Evolutionary conservation across 1,284 basidiomycete species (phyloP).

Genomic region (Stereum hirsutum): DNA sequence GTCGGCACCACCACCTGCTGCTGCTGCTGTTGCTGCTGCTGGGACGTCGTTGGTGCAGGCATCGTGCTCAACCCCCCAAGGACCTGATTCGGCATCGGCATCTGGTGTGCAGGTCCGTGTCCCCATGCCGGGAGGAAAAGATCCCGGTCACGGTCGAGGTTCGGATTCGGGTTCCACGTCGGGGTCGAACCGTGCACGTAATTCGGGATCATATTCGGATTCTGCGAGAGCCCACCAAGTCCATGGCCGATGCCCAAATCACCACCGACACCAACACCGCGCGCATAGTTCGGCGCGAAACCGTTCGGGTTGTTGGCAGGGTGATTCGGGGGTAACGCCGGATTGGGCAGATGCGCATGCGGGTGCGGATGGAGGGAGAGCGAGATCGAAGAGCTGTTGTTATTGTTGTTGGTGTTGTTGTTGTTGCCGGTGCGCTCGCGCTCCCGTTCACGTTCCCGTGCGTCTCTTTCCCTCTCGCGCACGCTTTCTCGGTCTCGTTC

Average conservation of each 20-base stretch:
- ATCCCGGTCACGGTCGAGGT: background rate
- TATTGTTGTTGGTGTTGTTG: slow-evolving; percentile 2
- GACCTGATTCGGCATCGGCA: slow-evolving; percentile 10
- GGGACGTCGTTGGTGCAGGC: background rate
- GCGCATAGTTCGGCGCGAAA: too few species aligned
- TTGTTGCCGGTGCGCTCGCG: slow-evolving; percentile 10
- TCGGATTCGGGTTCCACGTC: background rate
- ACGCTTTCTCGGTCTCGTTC: too few species aligned
- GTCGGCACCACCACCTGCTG: background rate
- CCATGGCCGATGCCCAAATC: background rate
- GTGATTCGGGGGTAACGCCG: too few species aligned
- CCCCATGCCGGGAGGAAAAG: slow-evolving; percentile 9
- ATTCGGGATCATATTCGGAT: background rate
- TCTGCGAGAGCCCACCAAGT: background rate
- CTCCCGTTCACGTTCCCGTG: too few species aligned
- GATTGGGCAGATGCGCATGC: background rate
- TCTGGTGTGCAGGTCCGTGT: slow-evolving; percentile 20
- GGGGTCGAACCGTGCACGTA: background rate
- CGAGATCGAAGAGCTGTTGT: slow-evolving; percentile 1
- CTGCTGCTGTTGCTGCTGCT: background rate
- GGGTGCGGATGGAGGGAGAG: background rate
- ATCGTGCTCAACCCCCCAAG: background rate
- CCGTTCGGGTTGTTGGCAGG: too few species aligned
- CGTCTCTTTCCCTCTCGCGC: too few species aligned
- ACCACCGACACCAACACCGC: background rate